These are phyloP conservation scores for Aspergillus sclerotiicarbonarius DNA, from an alignment of 495 filamentous ascomycete genomes.

Conservation along the genomic window DNA sequence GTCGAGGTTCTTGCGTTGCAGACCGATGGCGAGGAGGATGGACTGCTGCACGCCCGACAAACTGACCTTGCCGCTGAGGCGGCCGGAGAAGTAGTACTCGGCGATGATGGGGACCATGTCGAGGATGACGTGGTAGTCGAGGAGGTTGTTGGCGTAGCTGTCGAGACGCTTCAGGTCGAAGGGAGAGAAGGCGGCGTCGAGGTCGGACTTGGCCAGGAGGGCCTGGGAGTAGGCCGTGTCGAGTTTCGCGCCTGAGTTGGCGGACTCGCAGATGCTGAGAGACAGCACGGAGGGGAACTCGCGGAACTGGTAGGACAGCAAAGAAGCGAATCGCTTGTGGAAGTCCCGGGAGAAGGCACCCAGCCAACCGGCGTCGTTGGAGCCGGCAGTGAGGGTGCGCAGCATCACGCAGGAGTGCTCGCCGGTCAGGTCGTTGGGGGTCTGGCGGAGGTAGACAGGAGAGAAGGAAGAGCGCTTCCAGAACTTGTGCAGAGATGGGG, in stretches of 20 bases:
- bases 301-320: slow-evolving; percentile 90
- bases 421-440: slow-evolving; percentile 91
- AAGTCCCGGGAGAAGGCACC: slow-evolving; percentile 90
- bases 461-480: slow-evolving; percentile 87
- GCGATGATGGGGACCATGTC: slow-evolving; percentile 86
- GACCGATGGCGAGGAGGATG: slow-evolving; percentile 82
- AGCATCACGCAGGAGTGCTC: slow-evolving; percentile 99
- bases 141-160: slow-evolving; percentile 91
- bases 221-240: slow-evolving; percentile 46
- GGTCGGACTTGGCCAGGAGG: slow-evolving; percentile 63
- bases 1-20: slow-evolving; percentile 84
- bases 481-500: slow-evolving; percentile 86
- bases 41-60: slow-evolving; percentile 77
- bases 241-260: slow-evolving; percentile 66
- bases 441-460: slow-evolving; percentile 94
- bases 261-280: slow-evolving; percentile 84
- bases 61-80: slow-evolving; percentile 61
- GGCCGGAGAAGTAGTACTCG: slow-evolving; percentile 76
- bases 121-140: slow-evolving; percentile 96
- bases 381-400: slow-evolving; percentile 59
- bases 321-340: slow-evolving; percentile 81
- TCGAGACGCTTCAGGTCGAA: slow-evolving; percentile 94
- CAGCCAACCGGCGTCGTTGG: slow-evolving; percentile 74
- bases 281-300: slow-evolving; percentile 78
- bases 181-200: slow-evolving; percentile 77